Conservation (phyloP, 2,329 filamentous ascomycete species). For the Magnaporthiopsis incrustans region DNA sequence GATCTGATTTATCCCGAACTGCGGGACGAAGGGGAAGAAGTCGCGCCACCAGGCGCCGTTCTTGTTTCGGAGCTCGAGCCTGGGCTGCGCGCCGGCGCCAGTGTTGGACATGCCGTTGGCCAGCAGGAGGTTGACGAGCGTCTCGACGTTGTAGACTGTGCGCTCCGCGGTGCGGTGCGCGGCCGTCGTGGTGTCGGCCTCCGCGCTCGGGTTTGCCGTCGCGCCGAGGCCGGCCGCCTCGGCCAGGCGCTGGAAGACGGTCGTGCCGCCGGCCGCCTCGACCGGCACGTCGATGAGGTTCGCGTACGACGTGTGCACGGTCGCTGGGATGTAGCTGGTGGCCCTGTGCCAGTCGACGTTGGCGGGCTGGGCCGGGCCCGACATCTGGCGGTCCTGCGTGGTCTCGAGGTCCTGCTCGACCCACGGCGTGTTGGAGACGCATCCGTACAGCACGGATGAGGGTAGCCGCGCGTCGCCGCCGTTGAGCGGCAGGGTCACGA, state of each 20-base stretch:
- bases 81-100: background rate
- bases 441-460: background rate
- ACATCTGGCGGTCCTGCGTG: background rate
- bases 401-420: background rate
- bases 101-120: background rate
- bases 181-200: no score
- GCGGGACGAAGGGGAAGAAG: background rate
- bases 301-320: background rate
- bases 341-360: no score
- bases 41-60: background rate
- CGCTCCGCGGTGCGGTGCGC: background rate
- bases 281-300: background rate
- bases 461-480: background rate
- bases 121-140: background rate
- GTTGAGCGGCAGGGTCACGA: background rate
- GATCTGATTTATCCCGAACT: background rate
- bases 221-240: background rate
- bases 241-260: conserved; percentile 1
- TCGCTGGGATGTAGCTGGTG: background rate
- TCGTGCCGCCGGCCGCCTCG: background rate
- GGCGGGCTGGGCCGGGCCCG: no score
- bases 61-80: background rate
- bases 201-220: no score
- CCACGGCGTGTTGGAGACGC: background rate
- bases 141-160: background rate